Percentiles rank a stretch among this genome's conserved stretches.
phyloP scores from a whole-genome alignment of 192 early-diverging fungal species.

The Coemansia sp. region DNA sequence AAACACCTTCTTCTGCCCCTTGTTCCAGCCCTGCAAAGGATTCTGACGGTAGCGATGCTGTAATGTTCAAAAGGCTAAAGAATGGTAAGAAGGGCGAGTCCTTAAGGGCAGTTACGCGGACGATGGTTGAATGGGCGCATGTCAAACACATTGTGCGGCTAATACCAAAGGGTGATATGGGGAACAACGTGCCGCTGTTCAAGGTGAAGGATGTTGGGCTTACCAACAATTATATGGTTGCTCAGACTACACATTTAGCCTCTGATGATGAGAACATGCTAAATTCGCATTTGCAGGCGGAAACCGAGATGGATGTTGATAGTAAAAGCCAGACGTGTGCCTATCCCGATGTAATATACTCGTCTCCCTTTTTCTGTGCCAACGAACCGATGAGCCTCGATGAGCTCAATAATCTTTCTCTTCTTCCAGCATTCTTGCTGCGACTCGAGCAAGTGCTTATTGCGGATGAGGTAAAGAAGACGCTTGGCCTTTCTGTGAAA shows the following conservation, averaged over 20 bases:
- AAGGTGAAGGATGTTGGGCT: conserved; percentile 13
- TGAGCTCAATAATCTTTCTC: conserved; percentile 32
- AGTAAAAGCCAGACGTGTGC: background rate
- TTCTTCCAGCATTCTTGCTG: conserved; percentile 66
- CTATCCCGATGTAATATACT: conserved; percentile 36
- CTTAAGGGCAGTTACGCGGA: background rate
- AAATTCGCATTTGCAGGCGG: background rate
- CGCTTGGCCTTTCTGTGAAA: conserved; percentile 42
- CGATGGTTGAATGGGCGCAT: conserved; percentile 26
- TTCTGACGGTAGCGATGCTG: background rate
- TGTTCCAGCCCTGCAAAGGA: background rate
- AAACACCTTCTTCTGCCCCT: background rate
- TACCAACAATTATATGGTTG: conserved; percentile 31
- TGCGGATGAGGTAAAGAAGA: conserved; percentile 44
- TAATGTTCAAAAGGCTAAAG: background rate
- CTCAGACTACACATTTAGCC: background rate
- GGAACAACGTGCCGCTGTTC: conserved; percentile 35
- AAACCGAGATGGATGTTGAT: background rate
- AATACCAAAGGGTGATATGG: conserved; percentile 13
- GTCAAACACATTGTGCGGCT: conserved; percentile 26
- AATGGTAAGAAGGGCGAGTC: conserved; percentile 3
- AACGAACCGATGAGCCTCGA: conserved; percentile 21
- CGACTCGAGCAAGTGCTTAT: conserved; percentile 63
- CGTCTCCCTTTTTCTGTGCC: conserved; percentile 50
- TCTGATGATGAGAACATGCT: background rate